Evolutionary conservation across 2,329 filamentous ascomycete genomes (phyloP), one percentile per base, ranked within the genome.

Genomic region (Verticillium albo-atrum): DNA sequence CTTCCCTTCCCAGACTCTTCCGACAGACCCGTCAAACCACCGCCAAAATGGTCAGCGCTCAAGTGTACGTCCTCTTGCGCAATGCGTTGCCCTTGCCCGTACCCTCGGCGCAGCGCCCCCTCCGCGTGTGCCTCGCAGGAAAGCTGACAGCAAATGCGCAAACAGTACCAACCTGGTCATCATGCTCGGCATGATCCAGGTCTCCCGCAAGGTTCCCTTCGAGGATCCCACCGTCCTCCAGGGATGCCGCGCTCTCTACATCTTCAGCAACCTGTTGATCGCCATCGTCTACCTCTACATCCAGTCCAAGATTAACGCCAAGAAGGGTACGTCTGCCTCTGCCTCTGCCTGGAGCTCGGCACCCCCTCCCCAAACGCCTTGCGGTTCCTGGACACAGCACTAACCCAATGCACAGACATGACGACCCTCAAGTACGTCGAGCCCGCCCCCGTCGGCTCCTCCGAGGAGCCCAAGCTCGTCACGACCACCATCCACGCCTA

Each of bases 391-490:
- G n/a, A 54, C 25, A 20, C 54, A 35, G 57, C 60, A n/a, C 59
- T 60, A 37, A 60, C 53, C n/a, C 15, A 4, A 23, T 2, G 3
- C 26, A 28, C 72, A 98, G 95, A 99, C 74, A 85, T 97, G 79
- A 97, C 93, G 26, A 97, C 95, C 3, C 88, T 99, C 73, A 98
- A 99, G 81, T 99, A 99, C 79, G 93, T 99, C 74, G 95, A 99
- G 81, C 94, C 93, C 52, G 86, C 95, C 5, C 88, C 92, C 52
- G 91, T 97, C 88, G 95, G 95, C 69, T 96, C 91, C 68, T 86
- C 89, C 71, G 95, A 98, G 77, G 93, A 97, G 79, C 89, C 90
- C 74, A 97, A 97, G 79, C 91, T 96, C 68, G 90, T 98, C 69
- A 97, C 94, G 60, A 99, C 95, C 64, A 99, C 95, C 64, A 85